Evolutionary conservation across 192 early-diverging fungal genomes (phyloP).

Genomic region (Thamnidium elegans): DNA sequence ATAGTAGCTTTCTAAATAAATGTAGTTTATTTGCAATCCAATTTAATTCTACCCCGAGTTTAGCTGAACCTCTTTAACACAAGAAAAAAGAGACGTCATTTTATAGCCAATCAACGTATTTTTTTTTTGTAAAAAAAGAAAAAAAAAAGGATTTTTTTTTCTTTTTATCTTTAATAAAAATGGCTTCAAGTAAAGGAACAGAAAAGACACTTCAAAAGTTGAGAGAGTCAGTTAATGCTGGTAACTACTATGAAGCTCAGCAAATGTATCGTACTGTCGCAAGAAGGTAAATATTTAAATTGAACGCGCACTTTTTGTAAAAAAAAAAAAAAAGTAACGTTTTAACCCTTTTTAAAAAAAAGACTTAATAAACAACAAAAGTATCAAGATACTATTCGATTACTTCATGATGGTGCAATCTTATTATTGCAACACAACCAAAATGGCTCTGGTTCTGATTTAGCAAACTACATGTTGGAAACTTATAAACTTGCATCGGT

Average conservation of each 20-base stretch:
- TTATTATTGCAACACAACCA: conserved; percentile 80
- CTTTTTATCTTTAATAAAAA: conserved; percentile 2
- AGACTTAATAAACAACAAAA: conserved; percentile 90
- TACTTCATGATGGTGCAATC: conserved; percentile 77
- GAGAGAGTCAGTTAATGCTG: conserved; percentile 59
- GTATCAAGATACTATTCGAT: conserved; percentile 66
- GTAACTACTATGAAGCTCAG: conserved; percentile 96
- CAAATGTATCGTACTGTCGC: conserved; percentile 95
- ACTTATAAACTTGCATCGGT: conserved; percentile 70
- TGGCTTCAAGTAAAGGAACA: conserved; percentile 43
- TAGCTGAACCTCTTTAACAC: no score
- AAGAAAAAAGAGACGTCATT: no score
- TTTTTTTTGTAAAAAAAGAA: neutral
- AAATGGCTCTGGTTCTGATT: conserved; percentile 77
- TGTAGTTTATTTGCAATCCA: no score
- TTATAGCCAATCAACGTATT: no score
- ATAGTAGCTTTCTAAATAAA: no score
- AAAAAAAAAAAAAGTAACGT: neutral
- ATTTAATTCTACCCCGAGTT: no score
- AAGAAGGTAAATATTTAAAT: conserved; percentile 54
- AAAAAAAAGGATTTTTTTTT: neutral
- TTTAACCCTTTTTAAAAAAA: conserved; percentile 1
- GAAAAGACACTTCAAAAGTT: conserved; percentile 68
- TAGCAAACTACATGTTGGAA: conserved; percentile 78
- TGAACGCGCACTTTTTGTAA: neutral